Evolutionary conservation across 108 stramenopile genomes (phyloP).

Genomic region (Cylindrotheca closterium): DNA sequence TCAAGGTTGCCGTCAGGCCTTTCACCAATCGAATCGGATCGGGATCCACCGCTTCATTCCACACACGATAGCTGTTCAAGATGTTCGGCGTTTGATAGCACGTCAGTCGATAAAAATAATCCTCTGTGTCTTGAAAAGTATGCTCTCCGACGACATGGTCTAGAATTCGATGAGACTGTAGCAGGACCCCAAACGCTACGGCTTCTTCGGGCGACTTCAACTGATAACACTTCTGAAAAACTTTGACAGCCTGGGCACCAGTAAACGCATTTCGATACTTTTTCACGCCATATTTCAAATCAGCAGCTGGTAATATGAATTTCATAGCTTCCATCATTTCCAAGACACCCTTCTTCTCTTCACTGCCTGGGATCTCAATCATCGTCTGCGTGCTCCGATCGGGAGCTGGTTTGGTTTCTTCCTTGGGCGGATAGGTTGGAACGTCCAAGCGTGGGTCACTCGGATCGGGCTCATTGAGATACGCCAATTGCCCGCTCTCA

Average conservation of each 20-base stretch:
- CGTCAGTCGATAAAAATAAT: conserved; percentile 40
- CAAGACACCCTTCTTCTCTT: conserved; percentile 26
- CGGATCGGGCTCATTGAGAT: conserved; percentile 11
- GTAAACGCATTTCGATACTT: conserved; percentile 37
- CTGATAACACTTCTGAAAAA: background rate
- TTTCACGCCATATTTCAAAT: conserved; percentile 13
- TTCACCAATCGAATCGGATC: conserved; percentile 33
- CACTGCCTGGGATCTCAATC: conserved; percentile 30
- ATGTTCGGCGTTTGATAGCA: conserved; percentile 38
- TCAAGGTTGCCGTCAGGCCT: conserved; percentile 23
- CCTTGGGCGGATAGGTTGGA: background rate
- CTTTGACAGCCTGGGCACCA: conserved; percentile 29
- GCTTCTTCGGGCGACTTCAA: conserved; percentile 21
- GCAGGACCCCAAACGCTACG: conserved; percentile 22
- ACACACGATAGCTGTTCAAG: conserved; percentile 55
- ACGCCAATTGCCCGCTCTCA: background rate
- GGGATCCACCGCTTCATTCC: conserved; percentile 29
- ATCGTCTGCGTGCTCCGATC: conserved; percentile 10
- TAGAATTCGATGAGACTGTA: conserved; percentile 16
- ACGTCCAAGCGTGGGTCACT: conserved; percentile 20
- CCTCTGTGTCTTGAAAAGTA: conserved; percentile 31
- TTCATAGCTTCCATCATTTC: conserved; percentile 40
- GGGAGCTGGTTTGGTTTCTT: background rate
- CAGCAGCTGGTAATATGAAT: conserved; percentile 23
- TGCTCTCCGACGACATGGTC: conserved; percentile 27